Evolutionary conservation across 2,329 filamentous ascomycete genomes (phyloP), one percentile per base, ranked within the genome.

Genomic region (Botrytis deweyae): DNA sequence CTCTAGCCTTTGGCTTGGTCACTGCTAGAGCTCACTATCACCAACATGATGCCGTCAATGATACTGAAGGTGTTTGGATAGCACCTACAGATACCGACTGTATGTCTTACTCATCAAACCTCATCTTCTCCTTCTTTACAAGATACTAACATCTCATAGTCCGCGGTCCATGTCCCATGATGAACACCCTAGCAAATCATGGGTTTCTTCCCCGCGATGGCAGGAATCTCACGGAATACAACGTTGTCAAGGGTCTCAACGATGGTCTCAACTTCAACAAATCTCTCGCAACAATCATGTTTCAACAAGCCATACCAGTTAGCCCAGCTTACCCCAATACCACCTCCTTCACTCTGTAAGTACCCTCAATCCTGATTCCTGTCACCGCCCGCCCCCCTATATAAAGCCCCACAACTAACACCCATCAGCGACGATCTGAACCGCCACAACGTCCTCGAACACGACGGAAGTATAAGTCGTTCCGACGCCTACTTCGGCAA

Each of bases 401-500:
- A 12, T n/a, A 12, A n/a, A 52, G 82, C 58, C 85, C 12, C 52
- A 36, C 16, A 10, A 52, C 36, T 62, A 71, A 52, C 4, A 18
- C 8, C 14, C 22, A 4, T 1, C 16, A 67, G 64, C 18, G 20
- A 52, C 14, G 44, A 67, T n/a, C 59, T 72, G 1, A 71, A 71
- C 42, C 59, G 33, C 5, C 69, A 72, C 59, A 55, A 42, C 4
- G 44, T 72, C 36, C 33, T 72, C 12, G 44, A 65, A n/a, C 69
- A 72, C 8, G 59, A 72, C 6, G 59, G 33, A 40, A 72, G 69
- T n/a, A 22, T 65, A 22, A 86, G 84, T 59, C 86, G 86, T 40
- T 77, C 81, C 2, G 87, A 89, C 73, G 84, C 83, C 14, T 85
- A 81, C 81, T 84, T 87, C 71, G 87, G 87, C 36, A 85, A 86